Evolutionary conservation across 768 basidiomycete genomes (phyloP).

Genomic region (Russula brevipes): DNA sequence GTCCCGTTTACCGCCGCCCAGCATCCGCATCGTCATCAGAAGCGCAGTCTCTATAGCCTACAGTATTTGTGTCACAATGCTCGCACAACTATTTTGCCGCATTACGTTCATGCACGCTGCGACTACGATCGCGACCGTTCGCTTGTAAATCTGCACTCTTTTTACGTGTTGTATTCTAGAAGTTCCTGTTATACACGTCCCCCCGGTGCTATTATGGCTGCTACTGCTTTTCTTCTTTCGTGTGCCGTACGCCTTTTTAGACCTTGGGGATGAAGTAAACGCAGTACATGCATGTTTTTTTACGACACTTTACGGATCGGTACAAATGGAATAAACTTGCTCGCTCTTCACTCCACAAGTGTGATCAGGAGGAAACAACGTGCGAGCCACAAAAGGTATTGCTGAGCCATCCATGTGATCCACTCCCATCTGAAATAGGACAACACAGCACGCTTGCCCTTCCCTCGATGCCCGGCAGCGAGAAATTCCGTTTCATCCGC

Average conservation of each 20-base stretch:
- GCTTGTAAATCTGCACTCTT: conserved; percentile 2
- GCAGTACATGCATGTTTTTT: background rate
- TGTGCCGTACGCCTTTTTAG: background rate
- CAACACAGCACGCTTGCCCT: too few relatives aligned
- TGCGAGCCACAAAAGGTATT: too few relatives aligned
- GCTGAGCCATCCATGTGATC: too few relatives aligned
- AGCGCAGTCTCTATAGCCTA: background rate
- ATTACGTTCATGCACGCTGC: background rate
- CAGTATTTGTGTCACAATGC: background rate
- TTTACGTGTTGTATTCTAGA: conserved; percentile 15
- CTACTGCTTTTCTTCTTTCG: background rate
- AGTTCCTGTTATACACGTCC: conserved; percentile 6
- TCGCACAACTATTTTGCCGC: background rate
- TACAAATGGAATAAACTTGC: background rate
- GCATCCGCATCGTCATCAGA: conserved; percentile 1
- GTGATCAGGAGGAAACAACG: too few relatives aligned
- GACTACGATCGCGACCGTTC: conserved; percentile 1
- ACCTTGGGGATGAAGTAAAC: background rate
- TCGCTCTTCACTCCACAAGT: background rate
- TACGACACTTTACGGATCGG: background rate
- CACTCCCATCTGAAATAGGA: too few relatives aligned
- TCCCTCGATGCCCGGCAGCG: too few relatives aligned
- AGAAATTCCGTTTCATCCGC: too few relatives aligned
- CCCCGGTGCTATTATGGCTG: background rate
- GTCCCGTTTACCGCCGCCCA: conserved; percentile 10